Conservation (phyloP, 2,329 filamentous ascomycete species). For the Aureobasidium sp. region DNA sequence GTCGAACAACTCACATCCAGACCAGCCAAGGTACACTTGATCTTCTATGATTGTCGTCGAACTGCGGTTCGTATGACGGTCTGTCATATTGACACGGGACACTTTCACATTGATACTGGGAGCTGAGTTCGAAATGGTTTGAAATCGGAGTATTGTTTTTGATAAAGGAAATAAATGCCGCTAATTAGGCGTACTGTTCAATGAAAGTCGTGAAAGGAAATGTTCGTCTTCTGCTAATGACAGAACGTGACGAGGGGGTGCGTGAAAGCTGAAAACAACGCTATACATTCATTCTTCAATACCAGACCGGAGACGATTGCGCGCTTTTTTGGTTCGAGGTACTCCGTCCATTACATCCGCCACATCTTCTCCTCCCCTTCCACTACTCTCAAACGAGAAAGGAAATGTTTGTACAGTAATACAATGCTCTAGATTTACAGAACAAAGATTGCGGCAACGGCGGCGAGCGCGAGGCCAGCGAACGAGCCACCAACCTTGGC, state of each 20-base stretch:
- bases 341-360: conserved; percentile 12
- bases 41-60: too few relatives aligned
- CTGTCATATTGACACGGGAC: background rate
- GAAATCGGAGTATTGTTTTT: background rate
- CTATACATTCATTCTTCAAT: conserved; percentile 9
- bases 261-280: background rate
- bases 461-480: conserved; percentile 20
- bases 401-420: background rate
- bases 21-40: too few relatives aligned
- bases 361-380: background rate
- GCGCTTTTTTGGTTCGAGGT: background rate
- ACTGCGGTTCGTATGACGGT: too few relatives aligned
- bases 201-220: conserved; percentile 15
- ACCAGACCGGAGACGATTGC: conserved; percentile 10
- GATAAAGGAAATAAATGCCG: conserved; percentile 8
- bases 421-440: conserved; percentile 18
- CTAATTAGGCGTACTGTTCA: conserved; percentile 13
- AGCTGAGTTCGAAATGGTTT: background rate
- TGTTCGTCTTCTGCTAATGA: background rate
- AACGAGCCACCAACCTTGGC: conserved; percentile 19
- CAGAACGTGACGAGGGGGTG: background rate
- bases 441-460: conserved; percentile 21
- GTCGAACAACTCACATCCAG: too few relatives aligned
- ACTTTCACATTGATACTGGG: background rate
- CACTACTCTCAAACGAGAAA: background rate